These are phyloP conservation scores for Malassezia brasiliensis DNA, from an alignment of 1,284 basidiomycete species.

Conservation along the genomic window DNA sequence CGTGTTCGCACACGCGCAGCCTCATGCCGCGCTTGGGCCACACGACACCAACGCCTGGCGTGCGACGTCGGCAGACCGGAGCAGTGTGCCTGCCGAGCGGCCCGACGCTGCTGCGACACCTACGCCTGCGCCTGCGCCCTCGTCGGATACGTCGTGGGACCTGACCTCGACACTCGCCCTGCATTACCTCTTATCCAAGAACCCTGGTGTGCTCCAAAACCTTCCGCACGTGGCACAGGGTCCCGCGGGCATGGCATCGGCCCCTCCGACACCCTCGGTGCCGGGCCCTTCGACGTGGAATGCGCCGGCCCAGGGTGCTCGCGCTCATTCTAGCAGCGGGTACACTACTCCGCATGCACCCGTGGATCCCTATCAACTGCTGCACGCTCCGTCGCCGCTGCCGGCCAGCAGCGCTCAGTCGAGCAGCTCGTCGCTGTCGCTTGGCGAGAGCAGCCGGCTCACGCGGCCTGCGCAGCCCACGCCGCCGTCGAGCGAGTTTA, in stretches of 20 bases:
- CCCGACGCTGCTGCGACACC: too few relatives aligned
- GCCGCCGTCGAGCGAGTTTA: conserved; percentile 12
- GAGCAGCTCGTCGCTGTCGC: too few relatives aligned
- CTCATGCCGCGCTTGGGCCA: background rate
- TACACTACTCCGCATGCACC: background rate
- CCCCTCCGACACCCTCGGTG: too few relatives aligned
- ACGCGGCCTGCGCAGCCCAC: too few relatives aligned
- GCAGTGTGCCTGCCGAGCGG: background rate
- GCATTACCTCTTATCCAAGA: conserved; percentile 40
- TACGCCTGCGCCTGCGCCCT: background rate
- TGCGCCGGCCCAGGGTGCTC: too few relatives aligned
- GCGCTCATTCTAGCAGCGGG: too few relatives aligned
- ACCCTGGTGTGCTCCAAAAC: conserved; percentile 20
- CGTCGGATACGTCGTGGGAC: conserved; percentile 15
- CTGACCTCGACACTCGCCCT: conserved; percentile 43
- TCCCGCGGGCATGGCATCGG: too few relatives aligned
- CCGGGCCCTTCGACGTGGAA: too few relatives aligned
- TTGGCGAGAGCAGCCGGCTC: too few relatives aligned
- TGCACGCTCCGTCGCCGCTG: background rate
- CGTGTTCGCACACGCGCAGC: too few relatives aligned
- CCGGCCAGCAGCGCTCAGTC: conserved; percentile 12
- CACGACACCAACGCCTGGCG: background rate
- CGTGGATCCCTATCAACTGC: background rate
- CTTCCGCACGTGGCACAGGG: conserved; percentile 8
- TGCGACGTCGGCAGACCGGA: too few relatives aligned